A percentile compares a stretch with the other conserved stretches of the same genome.
phyloP scores from a whole-genome alignment of 768 basidiomycete species.

The Hirschioporus abietinus region DNA sequence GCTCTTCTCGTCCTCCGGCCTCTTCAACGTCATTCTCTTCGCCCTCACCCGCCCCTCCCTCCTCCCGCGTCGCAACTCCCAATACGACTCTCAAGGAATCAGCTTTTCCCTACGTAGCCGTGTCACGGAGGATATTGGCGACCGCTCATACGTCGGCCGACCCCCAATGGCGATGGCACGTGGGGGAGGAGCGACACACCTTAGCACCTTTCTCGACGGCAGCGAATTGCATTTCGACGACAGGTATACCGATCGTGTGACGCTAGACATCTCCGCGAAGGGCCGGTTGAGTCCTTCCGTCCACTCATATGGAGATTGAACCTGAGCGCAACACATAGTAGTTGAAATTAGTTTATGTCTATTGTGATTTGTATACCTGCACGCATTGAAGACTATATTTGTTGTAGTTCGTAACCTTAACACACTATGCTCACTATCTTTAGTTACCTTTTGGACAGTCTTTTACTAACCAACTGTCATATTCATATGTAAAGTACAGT shows the following conservation, averaged over 20 bases:
- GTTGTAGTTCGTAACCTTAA: not conserved
- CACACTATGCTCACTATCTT: not conserved
- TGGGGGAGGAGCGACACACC: not conserved
- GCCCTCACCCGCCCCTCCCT: slow-evolving; percentile 34
- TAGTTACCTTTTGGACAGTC: not conserved
- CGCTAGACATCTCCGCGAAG: not conserved
- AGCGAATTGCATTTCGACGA: not conserved
- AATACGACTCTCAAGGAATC: not conserved
- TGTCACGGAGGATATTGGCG: not conserved
- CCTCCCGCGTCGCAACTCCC: slow-evolving; percentile 20
- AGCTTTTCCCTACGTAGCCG: not conserved
- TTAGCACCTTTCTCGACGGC: not conserved
- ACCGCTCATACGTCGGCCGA: not conserved
- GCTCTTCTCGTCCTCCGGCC: slow-evolving; percentile 39
- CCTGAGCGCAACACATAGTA: too few relatives aligned
- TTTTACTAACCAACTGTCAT: not conserved
- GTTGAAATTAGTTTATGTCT: not conserved
- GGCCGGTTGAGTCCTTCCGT: not conserved
- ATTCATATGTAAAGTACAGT: not conserved
- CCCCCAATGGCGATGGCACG: not conserved
- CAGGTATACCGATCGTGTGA: not conserved
- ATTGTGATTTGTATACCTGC: not conserved
- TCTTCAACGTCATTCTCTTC: slow-evolving; percentile 39
- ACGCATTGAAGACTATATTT: not conserved
- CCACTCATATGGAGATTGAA: not conserved